These are phyloP conservation scores for Alternaria atra DNA, from an alignment of 2,329 filamentous ascomycete species.

Conservation along the genomic window DNA sequence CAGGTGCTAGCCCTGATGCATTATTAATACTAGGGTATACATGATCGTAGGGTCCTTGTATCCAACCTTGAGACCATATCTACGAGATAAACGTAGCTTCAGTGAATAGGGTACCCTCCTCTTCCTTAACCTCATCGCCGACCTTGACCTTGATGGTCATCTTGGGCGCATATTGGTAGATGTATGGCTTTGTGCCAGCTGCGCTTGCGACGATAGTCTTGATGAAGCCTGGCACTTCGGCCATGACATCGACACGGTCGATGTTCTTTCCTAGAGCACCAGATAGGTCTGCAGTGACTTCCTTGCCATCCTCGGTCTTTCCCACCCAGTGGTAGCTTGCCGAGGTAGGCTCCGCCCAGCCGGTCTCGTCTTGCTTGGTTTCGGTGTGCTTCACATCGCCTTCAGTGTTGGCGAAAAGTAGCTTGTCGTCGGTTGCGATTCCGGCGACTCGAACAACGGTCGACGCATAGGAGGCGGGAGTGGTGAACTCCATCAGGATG, in stretches of 20 bases:
- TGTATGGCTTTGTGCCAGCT: conserved; percentile 94
- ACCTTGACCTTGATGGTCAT: conserved; percentile 84
- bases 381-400: conserved; percentile 75
- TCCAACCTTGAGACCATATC: conserved; percentile 27
- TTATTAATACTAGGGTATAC: conserved; percentile 48
- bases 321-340: conserved; percentile 82
- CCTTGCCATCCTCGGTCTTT: conserved; percentile 77
- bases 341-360: conserved; percentile 86
- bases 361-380: conserved; percentile 78
- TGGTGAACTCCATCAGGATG: conserved; percentile 94
- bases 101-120: conserved; percentile 81
- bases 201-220: conserved; percentile 91
- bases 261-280: conserved; percentile 72
- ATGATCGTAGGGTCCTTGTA: conserved; percentile 27
- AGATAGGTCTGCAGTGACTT: conserved; percentile 74
- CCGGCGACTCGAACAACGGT: conserved; percentile 85
- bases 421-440: conserved; percentile 80
- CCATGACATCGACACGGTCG: conserved; percentile 95
- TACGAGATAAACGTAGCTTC: conserved; percentile 97
- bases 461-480: conserved; percentile 88
- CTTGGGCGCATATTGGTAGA: conserved; percentile 88
- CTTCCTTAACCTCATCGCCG: conserved; percentile 78
- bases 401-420: conserved; percentile 74
- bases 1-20: conserved; percentile 48
- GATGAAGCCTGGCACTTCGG: conserved; percentile 92